A percentile compares a stretch with the other conserved stretches of the same genome.
These are phyloP conservation scores for Psidium friedrichsthalianum DNA, from an alignment of 345 rosid species.

Conservation along the genomic window DNA sequence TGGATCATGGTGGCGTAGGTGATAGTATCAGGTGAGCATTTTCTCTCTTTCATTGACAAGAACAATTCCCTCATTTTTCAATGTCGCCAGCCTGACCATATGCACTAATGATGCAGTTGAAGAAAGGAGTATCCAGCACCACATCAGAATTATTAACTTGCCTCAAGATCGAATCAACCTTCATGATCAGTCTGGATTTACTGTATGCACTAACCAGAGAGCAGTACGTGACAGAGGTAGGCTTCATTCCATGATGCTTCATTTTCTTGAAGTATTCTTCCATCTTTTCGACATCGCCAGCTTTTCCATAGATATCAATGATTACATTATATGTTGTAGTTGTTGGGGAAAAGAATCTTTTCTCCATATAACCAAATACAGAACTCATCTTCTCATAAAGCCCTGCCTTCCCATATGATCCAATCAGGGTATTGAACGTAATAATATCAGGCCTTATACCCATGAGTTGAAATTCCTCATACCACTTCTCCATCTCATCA, in stretches of 20 bases:
- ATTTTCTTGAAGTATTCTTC: constrained; percentile 51
- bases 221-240: constrained; percentile 63
- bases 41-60: constrained; percentile 50
- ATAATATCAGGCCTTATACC: constrained; percentile 50
- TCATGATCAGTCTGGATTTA: constrained; percentile 41
- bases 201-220: constrained; percentile 59
- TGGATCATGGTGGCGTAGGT: constrained; percentile 69
- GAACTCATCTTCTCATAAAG: constrained; percentile 54
- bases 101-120: constrained; percentile 69
- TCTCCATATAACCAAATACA: constrained; percentile 58
- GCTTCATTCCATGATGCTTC: constrained; percentile 81
- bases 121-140: constrained; percentile 60
- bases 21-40: constrained; percentile 52
- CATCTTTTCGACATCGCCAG: constrained; percentile 47
- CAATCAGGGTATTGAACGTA: constrained; percentile 60
- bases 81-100: constrained; percentile 63
- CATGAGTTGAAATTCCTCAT: constrained; percentile 68
- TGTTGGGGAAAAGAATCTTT: constrained; percentile 44
- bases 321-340: constrained; percentile 50
- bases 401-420: constrained; percentile 56
- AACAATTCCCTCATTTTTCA: constrained; percentile 54
- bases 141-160: constrained; percentile 79
- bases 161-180: constrained; percentile 61
- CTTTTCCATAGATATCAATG: constrained; percentile 65
- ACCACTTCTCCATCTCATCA: constrained; percentile 72